Percentiles rank a stretch among this genome's conserved stretches.
Conservation (phyloP, 345 rosid species). For the Boechera stricta region DNA sequence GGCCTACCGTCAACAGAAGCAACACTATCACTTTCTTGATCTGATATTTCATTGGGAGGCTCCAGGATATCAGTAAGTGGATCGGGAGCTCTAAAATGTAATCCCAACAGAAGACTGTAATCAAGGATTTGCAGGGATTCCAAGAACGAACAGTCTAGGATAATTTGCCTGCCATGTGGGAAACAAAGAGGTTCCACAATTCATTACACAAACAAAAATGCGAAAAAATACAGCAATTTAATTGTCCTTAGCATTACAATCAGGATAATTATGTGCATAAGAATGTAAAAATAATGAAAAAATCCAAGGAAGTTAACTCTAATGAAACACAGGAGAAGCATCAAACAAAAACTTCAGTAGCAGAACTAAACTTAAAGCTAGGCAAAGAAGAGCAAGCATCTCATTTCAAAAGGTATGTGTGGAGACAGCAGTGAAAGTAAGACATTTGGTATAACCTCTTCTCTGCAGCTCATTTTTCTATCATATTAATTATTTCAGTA, state of each 20-base stretch:
- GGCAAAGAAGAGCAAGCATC: constrained; percentile 10
- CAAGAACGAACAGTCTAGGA: constrained; percentile 71
- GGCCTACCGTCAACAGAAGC: constrained; percentile 58
- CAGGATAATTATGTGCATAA: constrained; percentile 1
- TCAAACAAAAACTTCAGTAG: constrained; percentile 8
- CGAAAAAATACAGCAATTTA: not conserved
- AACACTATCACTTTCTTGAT: constrained; percentile 51
- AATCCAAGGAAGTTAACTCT: not conserved
- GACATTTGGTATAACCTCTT: not conserved
- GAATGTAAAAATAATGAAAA: not conserved
- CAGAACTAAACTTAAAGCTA: constrained; percentile 5
- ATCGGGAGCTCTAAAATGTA: constrained; percentile 88
- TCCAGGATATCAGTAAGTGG: constrained; percentile 57
- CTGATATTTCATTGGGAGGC: constrained; percentile 51
- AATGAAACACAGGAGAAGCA: constrained; percentile 15
- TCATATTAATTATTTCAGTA: not conserved
- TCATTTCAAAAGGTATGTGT: not conserved
- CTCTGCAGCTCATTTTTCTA: not conserved
- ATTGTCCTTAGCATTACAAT: constrained; percentile 2
- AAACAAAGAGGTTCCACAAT: constrained; percentile 26
- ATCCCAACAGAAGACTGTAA: constrained; percentile 85
- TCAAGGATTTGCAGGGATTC: constrained; percentile 85
- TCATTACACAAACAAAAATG: constrained; percentile 3
- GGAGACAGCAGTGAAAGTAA: constrained; percentile 1
- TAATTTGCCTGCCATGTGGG: constrained; percentile 67